phyloP scores from a whole-genome alignment of 345 rosid genomes.

The Syzygium jambos region DNA sequence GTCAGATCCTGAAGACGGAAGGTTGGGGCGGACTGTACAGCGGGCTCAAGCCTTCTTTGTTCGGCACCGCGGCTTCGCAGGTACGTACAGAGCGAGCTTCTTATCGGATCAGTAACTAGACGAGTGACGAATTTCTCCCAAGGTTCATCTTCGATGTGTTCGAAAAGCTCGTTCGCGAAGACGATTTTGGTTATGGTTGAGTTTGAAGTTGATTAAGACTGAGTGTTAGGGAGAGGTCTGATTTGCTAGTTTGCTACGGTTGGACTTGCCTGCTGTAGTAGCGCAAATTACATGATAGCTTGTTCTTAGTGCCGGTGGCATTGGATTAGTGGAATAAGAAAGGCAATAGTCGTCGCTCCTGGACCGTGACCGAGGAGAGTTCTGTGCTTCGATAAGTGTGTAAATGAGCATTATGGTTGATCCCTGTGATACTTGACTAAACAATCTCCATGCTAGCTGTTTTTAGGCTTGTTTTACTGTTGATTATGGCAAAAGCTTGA shows the following conservation, averaged over 20 bases:
- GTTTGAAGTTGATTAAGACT: background rate
- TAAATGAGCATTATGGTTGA: background rate
- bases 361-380: background rate
- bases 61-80: slow-evolving; percentile 70
- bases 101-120: background rate
- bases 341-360: background rate
- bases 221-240: background rate
- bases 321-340: background rate
- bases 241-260: background rate
- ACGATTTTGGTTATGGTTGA: background rate
- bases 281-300: background rate
- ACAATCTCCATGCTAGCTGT: background rate
- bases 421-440: background rate
- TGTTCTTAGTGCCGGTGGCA: background rate
- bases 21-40: slow-evolving; percentile 70
- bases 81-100: slow-evolving; percentile 17
- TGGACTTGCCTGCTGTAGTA: background rate
- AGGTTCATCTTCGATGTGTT: background rate
- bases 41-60: slow-evolving; percentile 62
- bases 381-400: background rate
- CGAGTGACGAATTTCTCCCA: background rate
- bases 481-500: background rate
- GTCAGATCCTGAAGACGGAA: slow-evolving; percentile 34
- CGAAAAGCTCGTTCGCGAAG: background rate
- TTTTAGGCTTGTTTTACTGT: background rate